phyloP scores from a whole-genome alignment of 495 filamentous ascomycete species.

The Filosporella fistucella region DNA sequence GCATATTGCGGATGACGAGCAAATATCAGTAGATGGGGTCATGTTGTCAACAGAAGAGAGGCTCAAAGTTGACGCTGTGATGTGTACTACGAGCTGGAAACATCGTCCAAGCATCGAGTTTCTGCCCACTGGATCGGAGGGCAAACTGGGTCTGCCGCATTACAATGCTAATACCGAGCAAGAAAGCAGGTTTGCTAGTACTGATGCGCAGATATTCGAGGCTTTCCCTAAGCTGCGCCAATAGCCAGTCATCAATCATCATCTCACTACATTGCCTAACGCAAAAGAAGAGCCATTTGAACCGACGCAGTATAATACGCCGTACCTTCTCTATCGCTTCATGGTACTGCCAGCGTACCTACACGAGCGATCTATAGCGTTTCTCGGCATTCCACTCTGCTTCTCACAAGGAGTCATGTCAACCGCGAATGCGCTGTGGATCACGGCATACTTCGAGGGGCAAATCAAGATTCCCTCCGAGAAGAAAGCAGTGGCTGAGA shows the following conservation, averaged over 20 bases:
- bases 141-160: conserved; percentile 25
- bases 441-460: conserved; percentile 53
- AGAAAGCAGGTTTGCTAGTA: conserved; percentile 20
- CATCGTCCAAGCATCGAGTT: conserved; percentile 56
- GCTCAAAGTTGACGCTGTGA: conserved; percentile 56
- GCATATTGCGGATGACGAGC: conserved; percentile 56
- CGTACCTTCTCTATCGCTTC: conserved; percentile 57
- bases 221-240: conserved; percentile 58
- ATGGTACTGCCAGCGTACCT: conserved; percentile 60
- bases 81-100: conserved; percentile 68
- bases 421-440: conserved; percentile 70
- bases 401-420: conserved; percentile 57
- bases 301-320: conserved; percentile 41
- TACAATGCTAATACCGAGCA: not conserved
- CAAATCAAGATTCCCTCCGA: not conserved
- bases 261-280: no score
- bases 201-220: conserved; percentile 62
- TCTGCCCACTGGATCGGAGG: conserved; percentile 38
- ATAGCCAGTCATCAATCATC: no score
- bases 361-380: conserved; percentile 56
- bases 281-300: conserved; percentile 43
- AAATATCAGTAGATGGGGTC: conserved; percentile 42
- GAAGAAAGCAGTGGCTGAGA: conserved; percentile 9
- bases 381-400: conserved; percentile 57
- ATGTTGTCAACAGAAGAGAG: conserved; percentile 51